Percentiles rank a stretch among this genome's conserved stretches.
Evolutionary conservation across 768 basidiomycete genomes (phyloP).

Genomic region (Terana coerulea): DNA sequence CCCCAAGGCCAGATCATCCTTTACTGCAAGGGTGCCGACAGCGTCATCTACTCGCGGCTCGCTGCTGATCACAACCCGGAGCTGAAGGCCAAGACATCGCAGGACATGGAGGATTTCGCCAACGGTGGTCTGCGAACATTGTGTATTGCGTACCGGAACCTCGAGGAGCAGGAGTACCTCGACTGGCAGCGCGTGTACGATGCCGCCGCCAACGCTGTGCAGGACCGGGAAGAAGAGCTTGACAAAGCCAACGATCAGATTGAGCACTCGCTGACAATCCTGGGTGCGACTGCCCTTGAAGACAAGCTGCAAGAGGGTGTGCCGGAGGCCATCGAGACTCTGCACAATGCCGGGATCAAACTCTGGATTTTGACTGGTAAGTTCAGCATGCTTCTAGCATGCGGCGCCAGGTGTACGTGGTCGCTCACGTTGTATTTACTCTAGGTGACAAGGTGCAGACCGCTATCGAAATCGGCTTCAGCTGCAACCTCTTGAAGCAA

Average conservation of each 20-base stretch:
- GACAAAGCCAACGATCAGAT: constrained; percentile 83
- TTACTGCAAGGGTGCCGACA: constrained; percentile 97
- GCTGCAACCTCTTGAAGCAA: constrained; percentile 89
- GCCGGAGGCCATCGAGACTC: constrained; percentile 89
- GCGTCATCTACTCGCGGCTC: constrained; percentile 87
- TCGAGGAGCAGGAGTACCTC: constrained; percentile 82
- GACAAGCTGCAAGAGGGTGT: constrained; percentile 98
- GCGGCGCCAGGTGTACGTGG: not conserved
- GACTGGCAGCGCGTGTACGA: constrained; percentile 81
- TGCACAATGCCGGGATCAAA: constrained; percentile 94
- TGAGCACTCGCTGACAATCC: constrained; percentile 77
- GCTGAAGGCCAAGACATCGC: constrained; percentile 73
- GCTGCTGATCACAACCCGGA: constrained; percentile 67
- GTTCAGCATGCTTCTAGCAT: constrained; percentile 14
- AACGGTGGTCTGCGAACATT: constrained; percentile 90
- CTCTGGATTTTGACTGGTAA: constrained; percentile 94
- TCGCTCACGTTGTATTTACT: not conserved
- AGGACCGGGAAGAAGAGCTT: constrained; percentile 86
- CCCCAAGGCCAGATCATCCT: constrained; percentile 81
- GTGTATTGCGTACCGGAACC: constrained; percentile 77
- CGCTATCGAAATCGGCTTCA: constrained; percentile 97
- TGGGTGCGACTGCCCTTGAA: constrained; percentile 95
- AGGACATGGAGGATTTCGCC: constrained; percentile 92
- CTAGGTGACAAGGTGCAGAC: constrained; percentile 95
- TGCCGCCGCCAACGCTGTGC: constrained; percentile 68